Conservation (phyloP, 2,329 filamentous ascomycete genomes). For the Mycosphaerella sp. region DNA sequence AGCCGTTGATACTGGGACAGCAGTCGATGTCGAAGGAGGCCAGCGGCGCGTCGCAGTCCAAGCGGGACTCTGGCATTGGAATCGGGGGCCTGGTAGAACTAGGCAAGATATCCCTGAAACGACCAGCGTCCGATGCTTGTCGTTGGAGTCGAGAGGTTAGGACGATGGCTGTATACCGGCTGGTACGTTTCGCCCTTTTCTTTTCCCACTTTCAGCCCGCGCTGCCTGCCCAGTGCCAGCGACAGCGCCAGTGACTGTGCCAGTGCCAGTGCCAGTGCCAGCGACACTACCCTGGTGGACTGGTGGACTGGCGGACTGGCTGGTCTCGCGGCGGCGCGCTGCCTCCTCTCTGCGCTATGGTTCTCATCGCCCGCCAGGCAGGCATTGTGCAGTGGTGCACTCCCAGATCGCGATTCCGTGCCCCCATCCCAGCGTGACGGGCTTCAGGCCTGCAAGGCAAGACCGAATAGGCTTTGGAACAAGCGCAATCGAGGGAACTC, state of each 20-base stretch:
- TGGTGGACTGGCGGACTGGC: no score
- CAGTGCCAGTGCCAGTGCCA: no score
- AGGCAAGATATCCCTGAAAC: slow-evolving; percentile 18
- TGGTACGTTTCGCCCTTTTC: slow-evolving; percentile 19
- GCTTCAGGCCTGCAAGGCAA: not conserved
- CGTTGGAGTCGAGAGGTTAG: slow-evolving; percentile 6
- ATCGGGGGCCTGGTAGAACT: slow-evolving; percentile 9
- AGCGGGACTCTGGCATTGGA: slow-evolving; percentile 22
- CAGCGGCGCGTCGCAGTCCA: slow-evolving; percentile 15
- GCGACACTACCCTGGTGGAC: no score
- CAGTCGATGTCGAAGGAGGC: slow-evolving; percentile 17
- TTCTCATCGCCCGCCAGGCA: no score
- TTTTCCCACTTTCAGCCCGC: not conserved
- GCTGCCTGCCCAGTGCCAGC: not conserved
- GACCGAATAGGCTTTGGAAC: not conserved
- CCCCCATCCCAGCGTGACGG: not conserved
- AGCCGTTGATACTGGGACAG: slow-evolving; percentile 21
- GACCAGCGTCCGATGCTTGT: not conserved
- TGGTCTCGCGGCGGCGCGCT: no score
- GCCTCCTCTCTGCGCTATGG: no score
- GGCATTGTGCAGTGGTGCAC: no score
- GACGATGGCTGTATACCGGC: slow-evolving; percentile 22
- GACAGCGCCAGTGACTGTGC: not conserved
- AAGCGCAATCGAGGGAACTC: not conserved
- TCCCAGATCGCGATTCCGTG: no score